Percentiles rank a stretch among this genome's conserved stretches.
phyloP scores from a whole-genome alignment of 176 grass and related monocot genomes.

The Phragmites australis region DNA sequence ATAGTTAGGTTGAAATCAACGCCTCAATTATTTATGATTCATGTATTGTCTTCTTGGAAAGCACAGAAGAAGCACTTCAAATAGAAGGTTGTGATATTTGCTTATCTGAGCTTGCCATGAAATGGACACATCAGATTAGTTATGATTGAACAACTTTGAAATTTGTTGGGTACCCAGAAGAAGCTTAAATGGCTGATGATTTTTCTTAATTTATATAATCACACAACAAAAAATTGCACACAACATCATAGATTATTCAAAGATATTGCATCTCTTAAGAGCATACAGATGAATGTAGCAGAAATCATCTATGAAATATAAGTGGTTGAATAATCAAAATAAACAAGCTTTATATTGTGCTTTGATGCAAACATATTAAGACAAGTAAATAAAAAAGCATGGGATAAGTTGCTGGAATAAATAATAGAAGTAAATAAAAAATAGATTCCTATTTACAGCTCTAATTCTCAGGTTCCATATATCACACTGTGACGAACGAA shows the following conservation, averaged over 20 bases:
- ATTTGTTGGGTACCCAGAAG: background rate
- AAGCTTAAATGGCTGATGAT: constrained; percentile 15
- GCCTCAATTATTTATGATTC: background rate
- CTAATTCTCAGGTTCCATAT: constrained; percentile 34
- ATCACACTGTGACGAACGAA: constrained; percentile 14
- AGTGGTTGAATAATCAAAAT: background rate
- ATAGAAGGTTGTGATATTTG: background rate
- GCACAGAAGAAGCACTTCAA: constrained; percentile 17
- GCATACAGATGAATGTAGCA: background rate
- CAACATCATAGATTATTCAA: constrained; percentile 19
- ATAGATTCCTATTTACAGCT: constrained; percentile 35
- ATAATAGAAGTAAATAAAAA: constrained; percentile 25
- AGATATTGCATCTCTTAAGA: background rate
- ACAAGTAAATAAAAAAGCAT: background rate
- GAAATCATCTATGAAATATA: background rate
- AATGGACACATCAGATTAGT: constrained; percentile 11
- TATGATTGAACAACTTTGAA: background rate
- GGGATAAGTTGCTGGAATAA: constrained; percentile 31
- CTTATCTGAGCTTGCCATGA: background rate
- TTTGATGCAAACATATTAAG: constrained; percentile 9
- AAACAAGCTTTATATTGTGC: background rate
- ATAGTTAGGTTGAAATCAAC: background rate
- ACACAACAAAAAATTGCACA: background rate
- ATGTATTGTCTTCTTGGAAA: constrained; percentile 19
- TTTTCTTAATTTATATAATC: background rate